These are phyloP conservation scores for Fusarium sp. DNA, from an alignment of 2,329 filamentous ascomycete species.

Conservation along the genomic window DNA sequence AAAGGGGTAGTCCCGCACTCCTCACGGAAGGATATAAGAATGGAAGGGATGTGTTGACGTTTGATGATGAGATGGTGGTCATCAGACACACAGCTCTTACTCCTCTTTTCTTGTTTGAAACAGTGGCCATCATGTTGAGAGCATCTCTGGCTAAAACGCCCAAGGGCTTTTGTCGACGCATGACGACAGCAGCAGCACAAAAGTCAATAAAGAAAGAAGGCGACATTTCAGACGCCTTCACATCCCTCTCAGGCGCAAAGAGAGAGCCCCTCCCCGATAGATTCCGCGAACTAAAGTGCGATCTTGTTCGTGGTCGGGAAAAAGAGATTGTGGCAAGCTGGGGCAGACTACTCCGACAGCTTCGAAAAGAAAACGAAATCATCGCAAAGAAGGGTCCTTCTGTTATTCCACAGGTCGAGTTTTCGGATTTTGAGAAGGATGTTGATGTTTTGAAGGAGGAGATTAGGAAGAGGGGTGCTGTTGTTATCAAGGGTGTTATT, in stretches of 20 bases:
- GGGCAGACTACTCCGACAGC: slow-evolving; percentile 58
- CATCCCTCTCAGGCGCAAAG: slow-evolving; percentile 64
- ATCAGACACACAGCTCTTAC: not conserved
- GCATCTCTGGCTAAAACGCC: slow-evolving; percentile 29
- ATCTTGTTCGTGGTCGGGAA: slow-evolving; percentile 63
- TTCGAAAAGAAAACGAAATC: slow-evolving; percentile 60
- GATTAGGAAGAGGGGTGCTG: slow-evolving; percentile 70
- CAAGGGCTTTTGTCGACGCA: slow-evolving; percentile 25
- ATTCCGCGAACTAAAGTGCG: slow-evolving; percentile 68
- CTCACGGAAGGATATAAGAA: slow-evolving; percentile 37
- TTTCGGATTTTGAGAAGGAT: slow-evolving; percentile 56
- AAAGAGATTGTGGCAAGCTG: slow-evolving; percentile 60
- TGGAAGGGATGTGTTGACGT: not conserved
- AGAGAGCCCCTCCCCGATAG: slow-evolving; percentile 63
- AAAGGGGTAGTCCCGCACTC: slow-evolving; percentile 45
- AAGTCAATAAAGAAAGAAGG: slow-evolving; percentile 63
- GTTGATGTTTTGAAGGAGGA: slow-evolving; percentile 56
- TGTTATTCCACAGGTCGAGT: slow-evolving; percentile 67
- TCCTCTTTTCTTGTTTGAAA: not conserved
- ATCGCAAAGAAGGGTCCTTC: slow-evolving; percentile 59
- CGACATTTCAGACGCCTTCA: slow-evolving; percentile 72
- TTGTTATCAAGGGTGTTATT: slow-evolving; percentile 75
- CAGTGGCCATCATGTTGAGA: slow-evolving; percentile 34
- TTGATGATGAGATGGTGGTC: not conserved
- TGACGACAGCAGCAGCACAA: slow-evolving; percentile 29